Evolutionary conservation across 371 early-diverging fungal species (phyloP), one percentile per base, ranked within the genome.

Genomic region (Rhizopus sp.): DNA sequence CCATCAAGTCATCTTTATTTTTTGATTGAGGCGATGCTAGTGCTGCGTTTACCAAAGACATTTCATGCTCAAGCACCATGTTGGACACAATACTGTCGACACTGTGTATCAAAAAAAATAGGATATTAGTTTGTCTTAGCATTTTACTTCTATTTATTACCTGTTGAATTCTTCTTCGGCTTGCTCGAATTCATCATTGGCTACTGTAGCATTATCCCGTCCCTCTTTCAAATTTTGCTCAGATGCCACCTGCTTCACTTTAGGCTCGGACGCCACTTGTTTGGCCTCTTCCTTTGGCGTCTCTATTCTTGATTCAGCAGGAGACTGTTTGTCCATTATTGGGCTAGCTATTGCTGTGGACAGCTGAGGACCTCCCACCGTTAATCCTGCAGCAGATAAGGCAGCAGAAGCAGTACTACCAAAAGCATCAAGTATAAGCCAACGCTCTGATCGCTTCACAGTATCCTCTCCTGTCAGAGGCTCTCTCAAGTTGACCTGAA

Each of bases 41-140:
- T 48, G 78, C 73, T 5, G 69, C 55, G 34, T 76, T 65, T 0
- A 87, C 71, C 6, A 68, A 44, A 1, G 69, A 74, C 31, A 86
- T 71, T 66, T 94, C 94, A n/a, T 75, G 64, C 58, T 93, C 92
- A 15, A 94, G 66, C 0, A 94, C 92, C 69, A 78, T 78, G 59
- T 90, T 93, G 3, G 93, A 92, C 3, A 85, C 84, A 55, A 92
- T 73, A 45, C 56, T 57, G 39, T 92, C 94, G 17, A 88, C 84
- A 61, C 91, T 90, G 58, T 15, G 39, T 39, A 51, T 45, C 44
- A 52, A 37, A 23, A 23, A 23, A 23, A 23, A 23, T n/a, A 45
- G 42, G 29, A 35, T 1, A 30, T 35, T 39, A 6, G 10, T 49
- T 40, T 48, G 8, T 40, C 10, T 13, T 8, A 10, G 23, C 6